A percentile compares a stretch with the other conserved stretches of the same genome.
Evolutionary conservation across 768 basidiomycete genomes (phyloP).

Genomic region (Phylloporus sp.): DNA sequence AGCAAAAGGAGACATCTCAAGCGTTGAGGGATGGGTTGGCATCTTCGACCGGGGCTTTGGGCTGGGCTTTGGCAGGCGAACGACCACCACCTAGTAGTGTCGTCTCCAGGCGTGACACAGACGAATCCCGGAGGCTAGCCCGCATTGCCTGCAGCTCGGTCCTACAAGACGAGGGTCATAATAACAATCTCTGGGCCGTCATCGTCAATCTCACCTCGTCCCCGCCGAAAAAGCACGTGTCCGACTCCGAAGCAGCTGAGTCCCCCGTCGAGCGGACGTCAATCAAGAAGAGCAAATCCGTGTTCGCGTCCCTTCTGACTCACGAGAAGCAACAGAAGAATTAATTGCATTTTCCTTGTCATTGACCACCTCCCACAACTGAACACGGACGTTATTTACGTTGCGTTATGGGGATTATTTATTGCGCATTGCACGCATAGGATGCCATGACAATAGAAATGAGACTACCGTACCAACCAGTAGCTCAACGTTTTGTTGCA

Average conservation of each 20-base stretch:
- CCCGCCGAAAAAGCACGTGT: slow-evolving; percentile 42
- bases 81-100: slow-evolving; percentile 90
- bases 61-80: slow-evolving; percentile 86
- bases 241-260: slow-evolving; percentile 12
- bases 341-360: neutral
- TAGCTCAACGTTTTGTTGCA: too few relatives aligned
- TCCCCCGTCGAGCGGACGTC: neutral
- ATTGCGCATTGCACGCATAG: too few relatives aligned
- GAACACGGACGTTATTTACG: neutral
- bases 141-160: slow-evolving; percentile 68
- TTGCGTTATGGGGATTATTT: slow-evolving; percentile 3
- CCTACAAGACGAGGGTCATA: slow-evolving; percentile 53
- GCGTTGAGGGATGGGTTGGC: slow-evolving; percentile 32
- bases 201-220: slow-evolving; percentile 59
- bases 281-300: slow-evolving; percentile 24
- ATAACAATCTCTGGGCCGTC: slow-evolving; percentile 70
- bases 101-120: slow-evolving; percentile 82
- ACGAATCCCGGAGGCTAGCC: slow-evolving; percentile 70
- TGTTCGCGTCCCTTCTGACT: slow-evolving; percentile 23
- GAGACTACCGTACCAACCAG: too few relatives aligned
- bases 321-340: slow-evolving; percentile 10
- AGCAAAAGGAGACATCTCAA: slow-evolving; percentile 18
- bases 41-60: slow-evolving; percentile 55
- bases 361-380: neutral
- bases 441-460: too few relatives aligned